Base-by-base conservation (phyloP, 2,329 filamentous ascomycete genomes). In the Venturia pyrina region DNA sequence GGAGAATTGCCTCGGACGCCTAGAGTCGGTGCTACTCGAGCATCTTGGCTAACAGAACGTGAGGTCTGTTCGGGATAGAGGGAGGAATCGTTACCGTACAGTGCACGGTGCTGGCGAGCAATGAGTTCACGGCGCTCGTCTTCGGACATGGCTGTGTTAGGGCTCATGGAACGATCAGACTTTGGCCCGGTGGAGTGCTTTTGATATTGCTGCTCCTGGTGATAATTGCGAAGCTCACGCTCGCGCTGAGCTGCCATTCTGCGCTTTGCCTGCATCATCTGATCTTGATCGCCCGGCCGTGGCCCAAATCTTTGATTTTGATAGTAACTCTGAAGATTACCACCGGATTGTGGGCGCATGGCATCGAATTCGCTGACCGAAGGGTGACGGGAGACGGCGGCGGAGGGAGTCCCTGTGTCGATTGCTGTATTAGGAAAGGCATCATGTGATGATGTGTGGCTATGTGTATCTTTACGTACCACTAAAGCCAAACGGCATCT, bases 161-260 rank as follows among this genome's bases (percentile, higher is more conserved):
- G 91, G 80, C 90, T 95, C 80, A 92, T 85, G 72, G 90, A 88
- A 76, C 91, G 90, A 74, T 95, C 91, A 75, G 89, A 88, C 82
- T 97, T 97, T 82, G 82, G 84, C 73, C 83, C 86, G 77, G 87
- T 85, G 77, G 88, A 83, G 76, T 89, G 97, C 91, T 93, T 89
- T 84, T 98, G 96, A 82, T 96, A 98, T 87, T 99, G 95, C 86
- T 99, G 95, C 86, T 99, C 95, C 82, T 97, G 96, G 82, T 99
- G 95, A 82, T 98, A 96, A 81, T 98, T 99, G 80, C 95, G 91
- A 79, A 99, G 88, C 83, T 99, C 95, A 80, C 93, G 90, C 84
- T 99, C 95, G 80, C 95, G 91, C 82, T 98, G 95, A 78, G 95
- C 95, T 75, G 95, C 95, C 91, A 98, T 96, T 83, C 93, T 90